Base-by-base conservation (phyloP, 192 early-diverging fungal species). In the Umbelopsis ramanniana region DNA sequence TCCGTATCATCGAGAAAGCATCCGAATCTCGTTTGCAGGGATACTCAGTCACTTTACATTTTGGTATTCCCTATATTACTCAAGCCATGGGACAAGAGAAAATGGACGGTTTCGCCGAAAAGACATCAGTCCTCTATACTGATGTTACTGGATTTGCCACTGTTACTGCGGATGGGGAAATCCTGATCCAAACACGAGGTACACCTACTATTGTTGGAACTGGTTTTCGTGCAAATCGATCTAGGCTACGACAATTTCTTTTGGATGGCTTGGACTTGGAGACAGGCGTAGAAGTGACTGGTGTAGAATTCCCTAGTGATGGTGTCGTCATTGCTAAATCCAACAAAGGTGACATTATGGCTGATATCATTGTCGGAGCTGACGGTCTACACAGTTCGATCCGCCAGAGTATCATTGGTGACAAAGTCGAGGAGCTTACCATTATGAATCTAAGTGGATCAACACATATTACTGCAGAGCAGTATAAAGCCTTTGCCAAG, bases 21-120 rank as follows among this genome's bases (percentile, higher is more conserved):
- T 57, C 26, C 23, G 26, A n/a, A 26, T 57, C 54, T 0, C 54
- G 24, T 29, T 29, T 57, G 21, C 54, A 57, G 14, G 54, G 54
- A 0, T 57, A 57, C 54, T 57, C 54, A 11, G 54, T 57, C 7
- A 12, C 54, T 57, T 23, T 57, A 24, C 54, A 57, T 24, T 57
- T 57, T 57, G 54, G 23, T 29, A 57, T 57, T 29, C 8, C 21
- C 2, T 57, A 57, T 23, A 11, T 71, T 24, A 55, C 15, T 33
- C 23, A 57, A 11, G 37, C 40, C n/a, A 40, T 71, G 21, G 43
- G 52, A 23, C 37, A 19, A 71, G 54, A 54, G 33, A 22, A 26
- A 10, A 57, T 57, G 54, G 14, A 2, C 14, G 6, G 24, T 14
- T 57, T 57, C 6, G 54, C 22, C 26, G 54, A 57, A 26, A 57